These are phyloP conservation scores for Camellia granthamiana DNA, from an alignment of 148 eudicot genomes.

Conservation along the genomic window DNA sequence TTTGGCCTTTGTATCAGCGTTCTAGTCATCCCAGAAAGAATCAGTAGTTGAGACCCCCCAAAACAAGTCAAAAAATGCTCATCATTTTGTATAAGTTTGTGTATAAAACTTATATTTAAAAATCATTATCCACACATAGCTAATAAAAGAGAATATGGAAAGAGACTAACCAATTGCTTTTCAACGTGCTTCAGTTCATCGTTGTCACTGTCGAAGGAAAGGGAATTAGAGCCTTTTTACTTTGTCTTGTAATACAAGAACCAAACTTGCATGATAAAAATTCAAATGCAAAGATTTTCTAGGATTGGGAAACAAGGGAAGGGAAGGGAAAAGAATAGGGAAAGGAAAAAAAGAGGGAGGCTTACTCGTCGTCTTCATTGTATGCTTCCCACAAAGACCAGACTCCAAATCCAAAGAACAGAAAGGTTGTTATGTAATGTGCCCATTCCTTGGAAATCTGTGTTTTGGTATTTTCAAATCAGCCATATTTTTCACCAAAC, in stretches of 20 bases:
- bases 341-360: background rate
- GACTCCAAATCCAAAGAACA: background rate
- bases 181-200: background rate
- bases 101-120: too few relatives aligned
- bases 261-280: background rate
- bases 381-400: slow-evolving; percentile 6
- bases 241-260: too few relatives aligned
- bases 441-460: background rate
- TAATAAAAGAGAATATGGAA: background rate
- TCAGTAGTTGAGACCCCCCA: background rate
- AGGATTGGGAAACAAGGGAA: too few relatives aligned
- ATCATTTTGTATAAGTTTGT: too few relatives aligned
- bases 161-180: background rate
- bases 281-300: background rate
- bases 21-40: background rate
- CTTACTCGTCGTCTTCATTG: background rate
- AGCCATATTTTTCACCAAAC: too few relatives aligned
- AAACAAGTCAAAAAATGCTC: too few relatives aligned
- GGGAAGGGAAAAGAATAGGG: too few relatives aligned
- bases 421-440: background rate
- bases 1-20: background rate
- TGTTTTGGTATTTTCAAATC: background rate
- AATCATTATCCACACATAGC: background rate
- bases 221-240: background rate
- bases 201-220: background rate